These are phyloP conservation scores for Aspergillus sp. DNA, from an alignment of 2,329 filamentous ascomycete genomes.

Conservation along the genomic window DNA sequence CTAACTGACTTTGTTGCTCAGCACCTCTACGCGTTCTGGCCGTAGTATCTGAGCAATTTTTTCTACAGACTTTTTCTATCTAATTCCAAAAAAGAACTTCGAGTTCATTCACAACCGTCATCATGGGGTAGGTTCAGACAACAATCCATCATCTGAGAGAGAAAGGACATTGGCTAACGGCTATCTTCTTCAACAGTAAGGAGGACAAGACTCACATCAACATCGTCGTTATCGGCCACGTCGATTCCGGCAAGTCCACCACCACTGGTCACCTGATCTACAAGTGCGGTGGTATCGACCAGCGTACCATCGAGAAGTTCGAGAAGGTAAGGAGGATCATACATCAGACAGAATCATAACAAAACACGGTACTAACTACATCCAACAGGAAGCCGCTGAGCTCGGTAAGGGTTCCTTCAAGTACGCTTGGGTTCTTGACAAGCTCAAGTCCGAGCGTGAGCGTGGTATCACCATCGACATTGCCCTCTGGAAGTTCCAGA, in stretches of 20 bases:
- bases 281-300: conserved; percentile 99
- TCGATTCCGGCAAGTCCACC: conserved; percentile 99
- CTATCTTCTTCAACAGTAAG: conserved; percentile 64
- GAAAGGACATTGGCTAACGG: conserved; percentile 8
- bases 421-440: conserved; percentile 99
- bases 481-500: conserved; percentile 99
- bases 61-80: conserved; percentile 43
- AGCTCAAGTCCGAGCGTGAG: conserved; percentile 99
- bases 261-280: conserved; percentile 98
- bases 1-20: conserved; percentile 38
- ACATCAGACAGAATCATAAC: too few relatives aligned
- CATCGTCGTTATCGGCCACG: conserved; percentile 99
- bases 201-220: conserved; percentile 95
- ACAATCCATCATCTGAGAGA: conserved; percentile 17
- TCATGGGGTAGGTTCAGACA: conserved; percentile 60
- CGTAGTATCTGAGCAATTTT: conserved; percentile 54
- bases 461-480: conserved; percentile 99
- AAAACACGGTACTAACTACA: conserved; percentile 18
- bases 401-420: conserved; percentile 99
- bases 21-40: conserved; percentile 54
- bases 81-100: conserved; percentile 49
- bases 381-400: conserved; percentile 86
- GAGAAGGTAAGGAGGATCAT: conserved; percentile 77
- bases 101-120: conserved; percentile 50
- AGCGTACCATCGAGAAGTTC: conserved; percentile 99